A percentile compares a stretch with the other conserved stretches of the same genome.
phyloP scores from a whole-genome alignment of 2,329 filamentous ascomycete genomes.

The Aspergillus floridensis region DNA sequence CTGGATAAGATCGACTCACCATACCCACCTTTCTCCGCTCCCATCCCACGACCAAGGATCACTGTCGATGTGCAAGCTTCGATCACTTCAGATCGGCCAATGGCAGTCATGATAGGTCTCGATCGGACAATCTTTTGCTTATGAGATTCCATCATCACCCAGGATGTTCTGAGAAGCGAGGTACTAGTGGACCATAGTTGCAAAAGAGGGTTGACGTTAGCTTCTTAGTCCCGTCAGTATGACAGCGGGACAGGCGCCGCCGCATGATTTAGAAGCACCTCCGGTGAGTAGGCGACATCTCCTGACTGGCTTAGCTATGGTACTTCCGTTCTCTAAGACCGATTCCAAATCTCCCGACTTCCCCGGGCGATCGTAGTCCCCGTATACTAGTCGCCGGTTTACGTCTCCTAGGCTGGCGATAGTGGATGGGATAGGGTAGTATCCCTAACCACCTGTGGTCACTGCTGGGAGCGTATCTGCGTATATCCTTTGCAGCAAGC shows the following conservation, averaged over 20 bases:
- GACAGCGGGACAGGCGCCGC: conserved; percentile 7
- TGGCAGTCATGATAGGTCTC: conserved; percentile 1
- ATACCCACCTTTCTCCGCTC: conserved; percentile 9
- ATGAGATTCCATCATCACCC: not conserved
- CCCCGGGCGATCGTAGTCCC: conserved; percentile 3
- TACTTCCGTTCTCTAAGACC: conserved; percentile 1
- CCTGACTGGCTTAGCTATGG: not conserved
- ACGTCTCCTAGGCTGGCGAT: not conserved
- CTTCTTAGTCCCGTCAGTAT: not conserved
- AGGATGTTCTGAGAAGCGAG: not conserved
- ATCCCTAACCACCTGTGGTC: not conserved
- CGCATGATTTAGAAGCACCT: not conserved
- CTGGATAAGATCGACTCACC: conserved; percentile 12
- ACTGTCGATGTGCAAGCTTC: not conserved
- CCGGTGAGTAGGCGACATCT: not conserved
- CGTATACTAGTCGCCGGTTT: not conserved
- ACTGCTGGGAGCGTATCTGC: not conserved
- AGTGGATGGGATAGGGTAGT: not conserved
- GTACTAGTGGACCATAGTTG: not conserved
- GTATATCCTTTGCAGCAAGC: not conserved
- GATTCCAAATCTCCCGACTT: conserved; percentile 6
- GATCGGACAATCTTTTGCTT: not conserved
- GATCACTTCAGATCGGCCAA: conserved; percentile 13
- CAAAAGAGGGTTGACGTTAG: conserved; percentile 2
- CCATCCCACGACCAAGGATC: not conserved